Base-by-base conservation (phyloP, 306 rosid species). In the Ziziphus jujuba region DNA sequence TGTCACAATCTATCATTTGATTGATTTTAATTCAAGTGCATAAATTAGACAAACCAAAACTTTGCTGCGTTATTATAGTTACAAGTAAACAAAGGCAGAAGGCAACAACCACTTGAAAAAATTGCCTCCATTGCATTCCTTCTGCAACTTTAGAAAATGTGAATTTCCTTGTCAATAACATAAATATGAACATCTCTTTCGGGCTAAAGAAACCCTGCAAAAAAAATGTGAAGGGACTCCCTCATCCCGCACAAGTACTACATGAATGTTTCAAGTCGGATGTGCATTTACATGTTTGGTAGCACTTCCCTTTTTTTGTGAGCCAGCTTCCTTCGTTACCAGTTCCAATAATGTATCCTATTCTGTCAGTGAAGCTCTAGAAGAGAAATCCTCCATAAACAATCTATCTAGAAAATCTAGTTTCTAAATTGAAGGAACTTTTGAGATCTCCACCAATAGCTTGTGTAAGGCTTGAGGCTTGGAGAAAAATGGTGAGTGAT, bases 381-480 rank as follows among this genome's bases (percentile, higher is more conserved):
- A 70, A 75, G 47, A 58, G 75, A 59, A 33, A 77, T 51, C 49
- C 58, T 58, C 62, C 20, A 59, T 23, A 50, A 47, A 22, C 48
- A 44, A 73, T 34, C 65, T 59, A 69, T 56, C 75, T 7, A 53
- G 51, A 14, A 7, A 5, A 6, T 17, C 63, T 55, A 40, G 8
- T 44, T 81, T 79, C 72, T 56, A 76, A 17, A 56, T 45, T 33
- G 79, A 85, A 47, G 49, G 28, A 31, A 85, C 74, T 79, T 56
- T 85, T 59, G 99, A 88, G 79, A 95, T 87, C 81, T 95, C 97
- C 62, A 87, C 80, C 76, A 95, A 68, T 38, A 95, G 76, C 81
- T 88, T 95, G 87, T 95, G 96, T 48, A 95, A 74, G 53, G 99
- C 97, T 82, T 95, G 99, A 72, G 97, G 97, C 78, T 85, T 95